Base-by-base conservation (phyloP, 23 red algal genomes). In the Gracilaria domingensis region DNA sequence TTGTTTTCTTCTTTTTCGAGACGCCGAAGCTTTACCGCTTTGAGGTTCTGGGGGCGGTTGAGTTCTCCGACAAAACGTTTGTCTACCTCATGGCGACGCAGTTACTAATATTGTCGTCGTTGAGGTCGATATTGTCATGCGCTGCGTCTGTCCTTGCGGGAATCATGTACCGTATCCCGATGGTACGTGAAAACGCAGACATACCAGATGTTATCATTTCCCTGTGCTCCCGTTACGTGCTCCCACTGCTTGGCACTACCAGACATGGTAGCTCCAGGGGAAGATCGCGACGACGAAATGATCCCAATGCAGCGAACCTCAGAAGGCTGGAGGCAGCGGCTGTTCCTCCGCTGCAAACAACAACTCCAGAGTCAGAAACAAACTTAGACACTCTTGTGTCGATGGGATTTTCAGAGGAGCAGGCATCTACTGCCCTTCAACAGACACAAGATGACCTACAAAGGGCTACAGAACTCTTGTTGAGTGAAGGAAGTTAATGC, bases 51-150 rank as follows among this genome's bases (percentile, higher is more conserved):
- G 75, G 75, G 9, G 49, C 76, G 23, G 7, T 91, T 47, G 72
- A 80, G 0, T 73, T 91, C 33, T 91, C 87, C 35, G 87, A 91
- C 76, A 91, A 91, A 81, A 65, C 76, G 29, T 91, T 91, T 45
- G 61, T 73, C 58, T 80, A 80, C 57, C 76, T 91, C 28, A 49
- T 91, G 35, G 87, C 87, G 5, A 39, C 61, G 8, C 87, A 91
- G n/a, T 54, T 91, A 4, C 32, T 88, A 0, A 53, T 72, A 44
- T 76, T 66, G 13, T 70, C 71, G 55, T 47, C 65, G 14, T 48
- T 20, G n/a, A 64, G 40, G 6, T 88, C 61, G 8, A 48, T 88
- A 25, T 5, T 88, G 5, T 78, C 84, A 8, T 75, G 40, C 33
- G 4, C 16, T 0, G 55, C 65, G 25, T 66, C 84, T 8, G 18